Evolutionary conservation across 176 grass and related monocot species (phyloP).

Genomic region (Saccharum officinarum): DNA sequence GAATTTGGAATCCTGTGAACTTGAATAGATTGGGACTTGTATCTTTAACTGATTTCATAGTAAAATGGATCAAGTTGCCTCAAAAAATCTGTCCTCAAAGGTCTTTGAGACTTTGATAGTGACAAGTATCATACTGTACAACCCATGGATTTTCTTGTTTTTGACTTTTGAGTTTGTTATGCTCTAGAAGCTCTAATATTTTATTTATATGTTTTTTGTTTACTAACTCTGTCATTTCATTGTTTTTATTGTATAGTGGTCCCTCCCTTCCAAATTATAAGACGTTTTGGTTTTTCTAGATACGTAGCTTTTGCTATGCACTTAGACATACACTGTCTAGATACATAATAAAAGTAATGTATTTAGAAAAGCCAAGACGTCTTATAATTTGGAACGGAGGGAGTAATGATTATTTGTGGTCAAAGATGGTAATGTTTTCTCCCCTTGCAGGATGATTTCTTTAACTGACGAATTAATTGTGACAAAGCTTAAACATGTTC

Average conservation of each 20-base stretch:
- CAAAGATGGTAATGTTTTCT: slow-evolving; percentile 12
- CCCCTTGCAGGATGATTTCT: slow-evolving; percentile 73
- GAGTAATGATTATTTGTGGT: neutral
- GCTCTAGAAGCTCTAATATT: neutral
- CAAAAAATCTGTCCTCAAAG: neutral
- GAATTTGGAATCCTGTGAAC: neutral
- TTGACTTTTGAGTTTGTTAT: neutral
- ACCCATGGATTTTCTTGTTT: neutral
- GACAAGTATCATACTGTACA: neutral
- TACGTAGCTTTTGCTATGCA: neutral
- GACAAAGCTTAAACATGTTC: slow-evolving; percentile 73
- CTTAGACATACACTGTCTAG: neutral
- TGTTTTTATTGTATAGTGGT: neutral
- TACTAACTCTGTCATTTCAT: neutral
- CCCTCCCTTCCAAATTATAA: neutral
- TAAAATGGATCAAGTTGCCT: neutral
- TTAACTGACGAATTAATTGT: slow-evolving; percentile 81
- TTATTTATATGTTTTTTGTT: neutral
- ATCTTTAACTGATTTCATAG: neutral
- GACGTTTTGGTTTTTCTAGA: neutral
- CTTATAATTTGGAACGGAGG: neutral
- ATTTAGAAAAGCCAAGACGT: neutral
- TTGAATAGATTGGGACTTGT: slow-evolving; percentile 2
- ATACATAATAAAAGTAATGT: neutral
- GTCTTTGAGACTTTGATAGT: neutral